Evolutionary conservation across 805 yeast genomes (phyloP), one percentile per base, ranked within the genome.

Genomic region (Hanseniaspora guilliermondii): DNA sequence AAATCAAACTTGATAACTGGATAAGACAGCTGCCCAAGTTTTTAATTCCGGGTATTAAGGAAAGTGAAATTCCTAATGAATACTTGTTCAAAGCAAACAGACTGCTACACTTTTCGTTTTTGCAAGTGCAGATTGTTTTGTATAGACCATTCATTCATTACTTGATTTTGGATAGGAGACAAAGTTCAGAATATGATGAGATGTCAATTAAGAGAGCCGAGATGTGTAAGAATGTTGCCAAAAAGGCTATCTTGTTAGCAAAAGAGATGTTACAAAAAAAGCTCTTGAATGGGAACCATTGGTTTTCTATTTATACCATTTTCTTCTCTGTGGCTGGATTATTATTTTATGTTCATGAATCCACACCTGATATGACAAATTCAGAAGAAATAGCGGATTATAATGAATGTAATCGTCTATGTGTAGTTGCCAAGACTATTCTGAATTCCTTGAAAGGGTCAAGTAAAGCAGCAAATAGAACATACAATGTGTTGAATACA

Each of bases 271-370:
- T 85, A 56, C 76, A 78, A 58, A 79, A 80, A 56, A 77, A 83
- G 57, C 71, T 85, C 61, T 70, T 88, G 56, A 79, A 85, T 59
- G 96, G 96, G 1, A 85, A 95, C 0, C 89, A 88, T 65, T 87
- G 96, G 96, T 88, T 87, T 63, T 83, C 93, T n/a, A 82, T 85
- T 65, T 88, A 88, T 66, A 87, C 96, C 0, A 83, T 88, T n/a
- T 88, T 88, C 65, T 88, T 86, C 65, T 82, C 95, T 1, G 89
- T 88, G 49, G 95, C 96, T 0, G 87, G 95, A 60, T 72, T 88
- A 61, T 80, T 87, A 6, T 88, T 84, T 64, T 88, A 87, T 64
- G 82, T 79, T 56, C 93, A 85, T 64, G 79, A 76, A 56, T 73
- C 70, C 5, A 60, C 61, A 8, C 72, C 73, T 30, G 40, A 52